Base-by-base conservation (phyloP, 192 early-diverging fungal genomes). In the Spizellomyces sp. region DNA sequence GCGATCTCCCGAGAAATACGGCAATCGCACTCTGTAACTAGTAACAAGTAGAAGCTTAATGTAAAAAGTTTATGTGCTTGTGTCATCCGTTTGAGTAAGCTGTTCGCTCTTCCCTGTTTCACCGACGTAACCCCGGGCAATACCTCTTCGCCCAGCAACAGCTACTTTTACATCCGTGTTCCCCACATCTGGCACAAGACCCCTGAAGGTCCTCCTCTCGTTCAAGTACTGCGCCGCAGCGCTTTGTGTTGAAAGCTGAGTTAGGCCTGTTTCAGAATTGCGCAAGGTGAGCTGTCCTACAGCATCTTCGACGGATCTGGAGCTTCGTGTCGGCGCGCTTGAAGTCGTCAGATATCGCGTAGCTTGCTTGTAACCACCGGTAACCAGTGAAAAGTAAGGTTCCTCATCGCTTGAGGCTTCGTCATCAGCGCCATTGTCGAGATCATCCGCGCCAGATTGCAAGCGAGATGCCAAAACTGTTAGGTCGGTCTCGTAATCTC, bases 341-440 rank as follows among this genome's bases (percentile, higher is more conserved):
- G 54, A 44, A 45, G 27, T n/a, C 8, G 66, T 21, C 4, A 9
- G 50, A 43, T 70, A 67, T 36, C 60, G 45, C 50, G 58, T 47
- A 6, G 55, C 44, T 45, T 73, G 60, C 77, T 91, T 90, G 47
- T 91, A 89, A 66, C 81, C 74, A 0, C 96, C 96, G 0, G 95
- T 96, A 14, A 95, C 83, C 27, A 98, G 75, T 19, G 96, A 98
- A 73, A 92, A 98, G 61, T 95, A 91, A 21, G 94, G 94, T 50
- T 79, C 85, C 44, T 94, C 93, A 58, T 92, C 89, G 22, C 75
- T 76, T 9, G 62, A 69, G 8, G 77, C 70, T 5, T 57, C 75
- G 9, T 66, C 76, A n/a, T 80, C 80, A 9, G 81, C 84, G 21
- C 77, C 80, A 57, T 66, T 50, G 41, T 62, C 68, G 72, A 27